Evolutionary conservation across 805 yeast genomes (phyloP).

Genomic region (Metschnikowia borealis): DNA sequence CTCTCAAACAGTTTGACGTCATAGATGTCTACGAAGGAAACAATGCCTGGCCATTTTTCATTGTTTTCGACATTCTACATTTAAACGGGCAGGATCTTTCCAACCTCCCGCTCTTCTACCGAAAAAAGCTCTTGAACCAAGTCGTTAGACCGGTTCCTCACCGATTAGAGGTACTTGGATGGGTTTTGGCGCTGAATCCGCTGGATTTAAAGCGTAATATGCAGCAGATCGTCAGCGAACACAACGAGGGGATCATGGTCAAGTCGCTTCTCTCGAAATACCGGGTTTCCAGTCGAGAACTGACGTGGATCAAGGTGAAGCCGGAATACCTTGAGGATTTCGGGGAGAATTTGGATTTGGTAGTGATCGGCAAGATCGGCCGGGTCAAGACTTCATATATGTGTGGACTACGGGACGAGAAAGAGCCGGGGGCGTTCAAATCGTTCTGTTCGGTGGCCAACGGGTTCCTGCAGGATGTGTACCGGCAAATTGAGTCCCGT

Average conservation of each 20-base stretch:
- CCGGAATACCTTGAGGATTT: conserved; percentile 85
- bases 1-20: conserved; percentile 34
- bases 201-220: conserved; percentile 55
- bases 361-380: conserved; percentile 71
- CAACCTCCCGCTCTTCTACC: conserved; percentile 45
- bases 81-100: conserved; percentile 65
- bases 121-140: conserved; percentile 50
- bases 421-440: conserved; percentile 42
- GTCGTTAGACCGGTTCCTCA: conserved; percentile 44
- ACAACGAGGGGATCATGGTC: conserved; percentile 80
- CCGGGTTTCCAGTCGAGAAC: conserved; percentile 54
- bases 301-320: conserved; percentile 82
- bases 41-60: conserved; percentile 48
- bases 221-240: conserved; percentile 50
- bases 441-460: conserved; percentile 81
- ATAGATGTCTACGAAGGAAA: conserved; percentile 21
- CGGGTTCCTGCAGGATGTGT: conserved; percentile 69
- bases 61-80: conserved; percentile 70
- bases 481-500: conserved; percentile 49
- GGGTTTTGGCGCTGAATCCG: conserved; percentile 38
- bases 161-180: conserved; percentile 48
- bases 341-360: conserved; percentile 81
- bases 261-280: conserved; percentile 62
- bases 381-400: conserved; percentile 69
- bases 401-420: conserved; percentile 61